phyloP scores from a whole-genome alignment of 805 yeast genomes.

The Teunomyces tritomae region DNA sequence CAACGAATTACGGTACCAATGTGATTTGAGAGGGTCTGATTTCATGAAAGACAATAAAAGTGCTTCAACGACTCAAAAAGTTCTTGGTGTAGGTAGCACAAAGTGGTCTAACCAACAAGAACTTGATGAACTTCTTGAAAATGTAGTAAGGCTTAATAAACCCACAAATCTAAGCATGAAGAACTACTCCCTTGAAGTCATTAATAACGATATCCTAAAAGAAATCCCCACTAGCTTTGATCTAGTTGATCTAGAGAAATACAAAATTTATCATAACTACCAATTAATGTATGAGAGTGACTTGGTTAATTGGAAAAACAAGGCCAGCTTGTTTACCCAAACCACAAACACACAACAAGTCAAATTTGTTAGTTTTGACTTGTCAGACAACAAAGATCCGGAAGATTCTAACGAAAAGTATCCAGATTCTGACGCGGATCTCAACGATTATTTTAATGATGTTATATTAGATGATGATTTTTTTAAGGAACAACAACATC shows the following conservation, averaged over 20 bases:
- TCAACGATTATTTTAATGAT: neutral
- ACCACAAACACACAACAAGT: neutral
- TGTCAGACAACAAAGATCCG: conserved; percentile 12
- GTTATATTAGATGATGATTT: neutral
- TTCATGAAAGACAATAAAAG: conserved; percentile 1
- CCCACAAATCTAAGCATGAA: neutral
- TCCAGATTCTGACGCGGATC: neutral
- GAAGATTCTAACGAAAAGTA: neutral
- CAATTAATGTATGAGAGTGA: conserved; percentile 18
- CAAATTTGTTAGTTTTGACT: conserved; percentile 3
- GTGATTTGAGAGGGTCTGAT: conserved; percentile 35
- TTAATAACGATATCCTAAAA: neutral
- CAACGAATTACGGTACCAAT: conserved; percentile 54
- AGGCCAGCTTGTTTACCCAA: conserved; percentile 15
- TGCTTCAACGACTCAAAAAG: neutral
- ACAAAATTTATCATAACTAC: conserved; percentile 10
- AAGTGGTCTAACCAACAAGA: conserved; percentile 31
- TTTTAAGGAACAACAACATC: neutral
- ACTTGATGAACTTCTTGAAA: conserved; percentile 28
- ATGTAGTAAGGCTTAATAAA: conserved; percentile 24
- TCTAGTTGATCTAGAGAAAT: conserved; percentile 22
- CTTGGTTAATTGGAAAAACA: conserved; percentile 19
- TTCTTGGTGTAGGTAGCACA: conserved; percentile 22
- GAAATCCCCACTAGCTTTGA: conserved; percentile 10
- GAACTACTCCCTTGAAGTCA: neutral